A percentile compares a stretch with the other conserved stretches of the same genome.
These are phyloP conservation scores for Barnettozyma wickerhamii DNA, from an alignment of 805 yeast species.

Conservation along the genomic window DNA sequence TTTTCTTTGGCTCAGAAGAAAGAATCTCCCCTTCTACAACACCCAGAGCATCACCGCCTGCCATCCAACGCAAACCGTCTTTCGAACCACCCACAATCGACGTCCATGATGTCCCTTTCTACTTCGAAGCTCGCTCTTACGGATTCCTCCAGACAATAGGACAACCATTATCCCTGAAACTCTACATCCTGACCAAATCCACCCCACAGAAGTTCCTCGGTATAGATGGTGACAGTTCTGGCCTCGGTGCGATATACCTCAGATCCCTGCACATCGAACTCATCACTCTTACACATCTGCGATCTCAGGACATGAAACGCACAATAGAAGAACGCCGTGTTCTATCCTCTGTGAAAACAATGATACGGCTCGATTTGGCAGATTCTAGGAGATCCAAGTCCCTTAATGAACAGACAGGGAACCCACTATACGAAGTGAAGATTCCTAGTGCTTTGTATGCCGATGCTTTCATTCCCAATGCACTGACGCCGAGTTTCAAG, in stretches of 20 bases:
- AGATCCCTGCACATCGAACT: slow-evolving; percentile 32
- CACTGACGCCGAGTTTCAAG: slow-evolving; percentile 31
- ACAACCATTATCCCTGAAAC: slow-evolving; percentile 19
- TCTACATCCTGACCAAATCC: slow-evolving; percentile 20
- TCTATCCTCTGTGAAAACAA: not conserved
- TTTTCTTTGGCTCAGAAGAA: not conserved
- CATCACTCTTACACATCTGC: slow-evolving; percentile 15
- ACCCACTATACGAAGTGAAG: slow-evolving; percentile 35
- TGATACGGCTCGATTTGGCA: slow-evolving; percentile 9
- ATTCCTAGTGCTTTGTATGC: slow-evolving; percentile 25
- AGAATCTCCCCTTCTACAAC: not conserved
- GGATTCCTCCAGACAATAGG: slow-evolving; percentile 12
- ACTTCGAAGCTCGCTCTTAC: slow-evolving; percentile 13
- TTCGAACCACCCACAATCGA: slow-evolving; percentile 7
- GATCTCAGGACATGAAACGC: slow-evolving; percentile 14
- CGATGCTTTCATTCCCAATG: slow-evolving; percentile 44
- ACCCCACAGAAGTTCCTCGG: slow-evolving; percentile 23
- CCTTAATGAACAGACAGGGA: slow-evolving; percentile 27
- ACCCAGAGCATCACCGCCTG: not conserved
- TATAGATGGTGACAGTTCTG: slow-evolving; percentile 41
- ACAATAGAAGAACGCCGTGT: not conserved
- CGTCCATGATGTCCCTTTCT: slow-evolving; percentile 10
- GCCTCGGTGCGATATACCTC: slow-evolving; percentile 43
- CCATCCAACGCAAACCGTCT: slow-evolving; percentile 1
- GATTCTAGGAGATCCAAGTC: slow-evolving; percentile 7